These are phyloP conservation scores for Nemania abortiva DNA, from an alignment of 2,329 filamentous ascomycete genomes.

Conservation along the genomic window DNA sequence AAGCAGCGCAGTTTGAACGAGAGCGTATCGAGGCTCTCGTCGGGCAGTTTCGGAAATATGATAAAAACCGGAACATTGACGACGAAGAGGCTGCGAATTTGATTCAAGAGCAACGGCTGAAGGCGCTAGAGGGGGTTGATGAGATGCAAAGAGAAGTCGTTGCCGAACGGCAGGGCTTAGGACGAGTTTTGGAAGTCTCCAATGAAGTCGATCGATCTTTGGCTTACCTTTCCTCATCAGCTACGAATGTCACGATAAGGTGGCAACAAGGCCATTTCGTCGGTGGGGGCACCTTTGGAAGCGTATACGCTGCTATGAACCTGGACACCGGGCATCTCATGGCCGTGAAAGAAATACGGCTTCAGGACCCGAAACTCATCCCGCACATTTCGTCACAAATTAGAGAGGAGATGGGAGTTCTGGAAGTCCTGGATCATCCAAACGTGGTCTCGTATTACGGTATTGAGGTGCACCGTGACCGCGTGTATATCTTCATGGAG, in stretches of 20 bases:
- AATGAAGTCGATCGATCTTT: slow-evolving; percentile 97
- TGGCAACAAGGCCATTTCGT: slow-evolving; percentile 99
- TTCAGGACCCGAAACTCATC: slow-evolving; percentile 96
- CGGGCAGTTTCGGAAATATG: slow-evolving; percentile 80
- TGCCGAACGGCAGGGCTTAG: slow-evolving; percentile 86
- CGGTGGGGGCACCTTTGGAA: slow-evolving; percentile 95
- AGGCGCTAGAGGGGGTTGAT: slow-evolving; percentile 81
- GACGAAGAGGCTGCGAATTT: slow-evolving; percentile 86
- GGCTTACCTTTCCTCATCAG: slow-evolving; percentile 91
- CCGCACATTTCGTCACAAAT: slow-evolving; percentile 95
- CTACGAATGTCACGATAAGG: slow-evolving; percentile 93
- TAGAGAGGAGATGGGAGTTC: slow-evolving; percentile 94
- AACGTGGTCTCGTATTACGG: slow-evolving; percentile 98
- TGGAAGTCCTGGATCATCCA: slow-evolving; percentile 95
- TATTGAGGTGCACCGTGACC: slow-evolving; percentile 97
- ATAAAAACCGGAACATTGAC: slow-evolving; percentile 78
- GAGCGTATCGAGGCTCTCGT: slow-evolving; percentile 85
- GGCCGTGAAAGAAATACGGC: slow-evolving; percentile 98
- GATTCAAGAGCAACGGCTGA: slow-evolving; percentile 80
- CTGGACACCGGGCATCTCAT: slow-evolving; percentile 95
- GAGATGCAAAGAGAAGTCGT: slow-evolving; percentile 81
- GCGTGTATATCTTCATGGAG: slow-evolving; percentile 99
- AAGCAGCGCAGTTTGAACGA: slow-evolving; percentile 94
- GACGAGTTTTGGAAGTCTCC: slow-evolving; percentile 90
- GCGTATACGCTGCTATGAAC: slow-evolving; percentile 97